Base-by-base conservation (phyloP, 2,329 filamentous ascomycete species). In the Biscogniauxia sp. region DNA sequence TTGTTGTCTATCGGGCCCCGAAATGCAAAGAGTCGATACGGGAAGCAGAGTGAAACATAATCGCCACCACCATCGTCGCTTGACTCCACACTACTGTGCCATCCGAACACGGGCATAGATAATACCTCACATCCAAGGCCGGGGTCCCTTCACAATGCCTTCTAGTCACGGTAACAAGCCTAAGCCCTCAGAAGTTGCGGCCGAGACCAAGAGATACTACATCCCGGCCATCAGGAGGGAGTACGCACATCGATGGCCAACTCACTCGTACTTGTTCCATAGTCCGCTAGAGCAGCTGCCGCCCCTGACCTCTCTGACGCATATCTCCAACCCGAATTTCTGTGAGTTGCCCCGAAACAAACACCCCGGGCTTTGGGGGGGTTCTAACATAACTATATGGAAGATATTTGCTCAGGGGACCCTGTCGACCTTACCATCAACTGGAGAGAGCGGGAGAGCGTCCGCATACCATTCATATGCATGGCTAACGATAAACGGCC, bases 401-500 rank as follows among this genome's bases (percentile, higher is more conserved):
- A 55, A 80, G 78, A 78, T 56, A 79, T 89, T 20, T 80, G 81
- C 57, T 70, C 77, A 9, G 84, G 81, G 15, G 87, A 89, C 68
- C 86, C 87, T 1, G 84, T 87, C 28, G 81, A 84, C 72, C 78
- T 81, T 50, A 85, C 88, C 20, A 75, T 90, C 37, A 78, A 82
- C 60, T 90, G 87, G 82, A 80, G 82, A 54, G 77, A 74, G 26
- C 73, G 76, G 20, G 67, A 66, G 54, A 68, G 75, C 55, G 69
- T 77, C 45, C 74, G 77, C 2, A 82, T 91, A 58, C 86, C 88
- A 0, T 87, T 91, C 61, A 84, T 92, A 63, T 91, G 89, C 66
- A 84, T 87, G 58, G 90, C 90, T 54, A 91, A 93, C 75, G 90
- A 93, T 72, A 90, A 88, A 70, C 82, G 88, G 45, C 83, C 90